Conservation (phyloP, 1,284 basidiomycete species). For the Agaricales sp. region DNA sequence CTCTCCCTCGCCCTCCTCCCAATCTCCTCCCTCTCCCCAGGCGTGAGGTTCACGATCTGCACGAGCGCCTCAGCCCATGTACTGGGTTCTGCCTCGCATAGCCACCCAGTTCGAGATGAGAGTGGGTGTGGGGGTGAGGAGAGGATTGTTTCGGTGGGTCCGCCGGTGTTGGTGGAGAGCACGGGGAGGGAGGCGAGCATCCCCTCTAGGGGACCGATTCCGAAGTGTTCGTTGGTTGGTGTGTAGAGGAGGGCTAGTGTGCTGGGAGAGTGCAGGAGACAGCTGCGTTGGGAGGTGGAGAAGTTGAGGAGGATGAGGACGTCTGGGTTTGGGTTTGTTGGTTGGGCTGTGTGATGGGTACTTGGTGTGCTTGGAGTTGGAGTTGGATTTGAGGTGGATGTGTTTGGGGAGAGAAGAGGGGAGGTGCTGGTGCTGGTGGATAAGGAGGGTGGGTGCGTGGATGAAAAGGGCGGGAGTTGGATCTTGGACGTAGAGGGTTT, state of each 20-base stretch:
- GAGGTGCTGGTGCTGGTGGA: not conserved
- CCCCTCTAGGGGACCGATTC: constrained; percentile 92
- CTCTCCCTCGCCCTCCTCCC: constrained; percentile 39
- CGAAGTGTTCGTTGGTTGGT: constrained; percentile 93
- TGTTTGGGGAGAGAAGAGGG: not conserved
- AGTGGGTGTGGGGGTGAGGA: constrained; percentile 45
- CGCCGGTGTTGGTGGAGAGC: constrained; percentile 82
- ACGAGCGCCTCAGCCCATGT: constrained; percentile 63
- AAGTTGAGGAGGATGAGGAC: constrained; percentile 85
- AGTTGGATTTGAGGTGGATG: not conserved
- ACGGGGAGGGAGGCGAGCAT: constrained; percentile 92
- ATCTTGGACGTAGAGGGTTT: constrained; percentile 27
- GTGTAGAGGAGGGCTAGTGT: constrained; percentile 84
- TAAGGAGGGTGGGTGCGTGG: not conserved
- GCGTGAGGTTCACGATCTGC: constrained; percentile 50
- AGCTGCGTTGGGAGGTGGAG: constrained; percentile 68
- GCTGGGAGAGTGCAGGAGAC: constrained; percentile 54
- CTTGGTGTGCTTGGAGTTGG: not conserved
- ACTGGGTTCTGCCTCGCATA: constrained; percentile 48
- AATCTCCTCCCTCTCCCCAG: not conserved
- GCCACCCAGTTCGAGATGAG: constrained; percentile 52
- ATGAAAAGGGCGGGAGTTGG: constrained; percentile 24
- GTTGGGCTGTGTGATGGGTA: constrained; percentile 12
- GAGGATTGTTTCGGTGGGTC: constrained; percentile 75
- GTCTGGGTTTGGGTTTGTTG: constrained; percentile 34